Evolutionary conservation across 768 basidiomycete species (phyloP).

Genomic region (Boletus rubroflammeus): DNA sequence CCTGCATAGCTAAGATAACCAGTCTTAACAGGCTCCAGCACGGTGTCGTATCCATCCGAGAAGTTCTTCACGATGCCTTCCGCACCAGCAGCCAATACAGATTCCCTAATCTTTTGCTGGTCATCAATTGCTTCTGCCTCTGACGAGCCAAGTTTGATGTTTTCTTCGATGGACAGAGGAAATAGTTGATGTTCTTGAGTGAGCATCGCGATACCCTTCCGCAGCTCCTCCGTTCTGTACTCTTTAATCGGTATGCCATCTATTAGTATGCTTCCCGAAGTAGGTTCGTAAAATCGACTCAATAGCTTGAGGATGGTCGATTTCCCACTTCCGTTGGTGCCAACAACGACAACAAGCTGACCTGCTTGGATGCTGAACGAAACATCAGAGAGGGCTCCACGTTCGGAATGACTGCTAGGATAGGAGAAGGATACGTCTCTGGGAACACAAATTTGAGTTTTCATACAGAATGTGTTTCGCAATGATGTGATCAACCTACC

Average conservation of each 20-base stretch:
- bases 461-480: background rate
- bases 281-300: conserved; percentile 31
- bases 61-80: conserved; percentile 39
- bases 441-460: background rate
- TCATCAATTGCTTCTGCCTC: conserved; percentile 11
- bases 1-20: conserved; percentile 29
- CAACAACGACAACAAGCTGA: conserved; percentile 35
- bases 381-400: conserved; percentile 22
- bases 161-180: conserved; percentile 39
- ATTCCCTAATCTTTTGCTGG: conserved; percentile 15
- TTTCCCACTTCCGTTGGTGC: conserved; percentile 34
- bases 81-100: conserved; percentile 37
- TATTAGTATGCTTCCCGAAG: conserved; percentile 36
- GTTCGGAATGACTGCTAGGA: conserved; percentile 35
- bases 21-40: conserved; percentile 32
- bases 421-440: conserved; percentile 55
- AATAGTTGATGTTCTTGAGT: conserved; percentile 39
- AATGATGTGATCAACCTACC: conserved; percentile 3
- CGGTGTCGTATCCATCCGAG: conserved; percentile 35
- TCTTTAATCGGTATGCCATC: conserved; percentile 36
- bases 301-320: conserved; percentile 41
- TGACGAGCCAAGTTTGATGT: conserved; percentile 35
- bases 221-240: conserved; percentile 33
- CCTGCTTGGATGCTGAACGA: conserved; percentile 32
- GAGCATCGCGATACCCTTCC: conserved; percentile 39